Base-by-base conservation (phyloP, 106 monocot species). In the Dioscorea alata region DNA sequence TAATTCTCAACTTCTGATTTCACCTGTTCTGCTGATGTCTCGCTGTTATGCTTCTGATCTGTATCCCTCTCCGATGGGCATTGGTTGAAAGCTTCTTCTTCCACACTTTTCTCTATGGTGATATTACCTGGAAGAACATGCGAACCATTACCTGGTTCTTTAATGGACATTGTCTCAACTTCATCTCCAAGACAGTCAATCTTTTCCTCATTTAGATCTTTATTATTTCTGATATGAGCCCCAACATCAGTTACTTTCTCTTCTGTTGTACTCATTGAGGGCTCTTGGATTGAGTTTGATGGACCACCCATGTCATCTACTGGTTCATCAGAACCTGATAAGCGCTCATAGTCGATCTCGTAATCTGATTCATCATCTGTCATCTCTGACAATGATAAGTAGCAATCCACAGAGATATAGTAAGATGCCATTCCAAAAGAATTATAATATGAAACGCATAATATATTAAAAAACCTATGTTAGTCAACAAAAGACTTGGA, bases 361-460 rank as follows among this genome's bases (percentile, higher is more conserved):
- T 73, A 85, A 23, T 99, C 90, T 15, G 89, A 85, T 66, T 99
- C 92, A 34, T 85, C 87, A 50, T 97, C 96, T 59, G 92, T 78
- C 20, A 50, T 63, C 61, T 86, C 96, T 97, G 82, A 19, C 42
- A 60, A 53, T 16, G 28, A 48, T 20, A 59, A 17, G 28, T 28
- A 28, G 16, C 56, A 33, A 14, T 23, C 42, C 20, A 57, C 51
- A 66, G 19, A 42, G 42, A 42, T 42, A 42, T 10, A 42, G 10
- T 42, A 5, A 42, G 42, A 42, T 42, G 42, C 42, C 5, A 42
- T 42, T 10, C 5, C 42, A 42, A 42, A 42, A 6, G 10, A 42
- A 42, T 42, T 28, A 5, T 1, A 8, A 42, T 42, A 42, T 42
- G 42, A 42, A 42, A 42, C 6, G 3, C 1, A 28, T 28, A 42